Conservation (phyloP, 2,329 filamentous ascomycete species). For the Juglanconis juglandina region DNA sequence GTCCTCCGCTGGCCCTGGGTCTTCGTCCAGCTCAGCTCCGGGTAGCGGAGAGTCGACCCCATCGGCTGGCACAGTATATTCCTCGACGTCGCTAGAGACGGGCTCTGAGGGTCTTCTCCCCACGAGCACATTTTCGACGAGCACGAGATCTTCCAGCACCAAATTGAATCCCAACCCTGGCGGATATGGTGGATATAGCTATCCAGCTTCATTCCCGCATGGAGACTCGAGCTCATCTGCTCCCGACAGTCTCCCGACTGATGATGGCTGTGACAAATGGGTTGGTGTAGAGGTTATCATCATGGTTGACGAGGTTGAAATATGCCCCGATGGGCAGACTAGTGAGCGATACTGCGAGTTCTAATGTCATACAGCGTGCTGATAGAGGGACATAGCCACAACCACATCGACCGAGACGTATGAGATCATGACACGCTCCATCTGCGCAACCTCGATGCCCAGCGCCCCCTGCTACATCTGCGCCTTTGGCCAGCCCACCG, state of each 20-base stretch:
- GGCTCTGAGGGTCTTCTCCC: background rate
- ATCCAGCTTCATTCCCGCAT: slow-evolving; percentile 6
- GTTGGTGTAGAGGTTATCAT: slow-evolving; percentile 18
- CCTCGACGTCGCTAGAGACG: background rate
- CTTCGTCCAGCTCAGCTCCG: background rate
- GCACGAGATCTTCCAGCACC: background rate
- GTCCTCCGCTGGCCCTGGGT: background rate
- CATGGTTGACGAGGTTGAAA: slow-evolving; percentile 18
- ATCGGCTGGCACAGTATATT: background rate
- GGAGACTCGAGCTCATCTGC: slow-evolving; percentile 3
- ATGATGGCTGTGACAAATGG: slow-evolving; percentile 10
- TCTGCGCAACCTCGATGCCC: slow-evolving; percentile 26
- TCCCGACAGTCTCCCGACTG: background rate
- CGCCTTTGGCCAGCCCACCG: slow-evolving; percentile 21
- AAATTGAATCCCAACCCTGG: background rate
- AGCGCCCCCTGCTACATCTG: slow-evolving; percentile 29
- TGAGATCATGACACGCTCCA: slow-evolving; percentile 24
- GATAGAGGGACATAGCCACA: slow-evolving; percentile 3
- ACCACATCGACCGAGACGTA: slow-evolving; percentile 18
- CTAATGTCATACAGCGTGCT: background rate
- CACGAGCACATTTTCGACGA: slow-evolving; percentile 2
- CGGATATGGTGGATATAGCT: slow-evolving; percentile 13
- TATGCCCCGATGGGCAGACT: slow-evolving; percentile 16
- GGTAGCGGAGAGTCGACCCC: background rate
- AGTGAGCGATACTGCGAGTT: slow-evolving; percentile 4